Conservation (phyloP, 768 basidiomycete species). For the Russula lepida region DNA sequence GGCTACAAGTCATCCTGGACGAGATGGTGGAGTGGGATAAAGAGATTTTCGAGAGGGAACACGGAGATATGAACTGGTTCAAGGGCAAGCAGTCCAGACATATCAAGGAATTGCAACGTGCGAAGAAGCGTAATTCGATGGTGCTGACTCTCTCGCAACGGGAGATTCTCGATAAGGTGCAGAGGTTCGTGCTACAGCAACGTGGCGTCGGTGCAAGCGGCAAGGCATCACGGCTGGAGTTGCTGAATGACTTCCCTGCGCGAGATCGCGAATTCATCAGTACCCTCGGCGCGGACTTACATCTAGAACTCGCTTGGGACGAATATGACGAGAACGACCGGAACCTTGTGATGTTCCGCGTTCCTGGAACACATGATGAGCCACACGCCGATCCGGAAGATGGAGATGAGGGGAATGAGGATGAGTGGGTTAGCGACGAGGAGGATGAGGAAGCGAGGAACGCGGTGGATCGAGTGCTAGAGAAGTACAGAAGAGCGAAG, state of each 20-base stretch:
- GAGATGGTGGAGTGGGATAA: conserved; percentile 85
- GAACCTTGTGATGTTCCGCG: conserved; percentile 62
- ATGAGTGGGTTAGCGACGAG: conserved; percentile 37
- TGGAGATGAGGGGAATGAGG: conserved; percentile 26
- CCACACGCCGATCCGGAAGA: conserved; percentile 29
- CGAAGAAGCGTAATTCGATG: conserved; percentile 35
- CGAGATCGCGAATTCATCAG: conserved; percentile 74
- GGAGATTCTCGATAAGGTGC: conserved; percentile 70
- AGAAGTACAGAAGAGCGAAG: conserved; percentile 82
- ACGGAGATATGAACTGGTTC: conserved; percentile 84
- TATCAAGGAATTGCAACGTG: conserved; percentile 54
- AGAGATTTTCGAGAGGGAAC: conserved; percentile 88
- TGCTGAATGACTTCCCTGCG: conserved; percentile 75
- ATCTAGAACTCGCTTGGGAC: conserved; percentile 83
- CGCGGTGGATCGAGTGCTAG: conserved; percentile 76
- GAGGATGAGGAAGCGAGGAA: conserved; percentile 63
- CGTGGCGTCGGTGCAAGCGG: conserved; percentile 32
- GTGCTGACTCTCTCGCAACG: conserved; percentile 72
- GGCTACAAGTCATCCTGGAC: conserved; percentile 81
- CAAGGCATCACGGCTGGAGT: conserved; percentile 40
- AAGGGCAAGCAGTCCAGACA: conserved; percentile 86
- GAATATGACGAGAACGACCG: conserved; percentile 81
- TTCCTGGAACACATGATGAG: conserved; percentile 41
- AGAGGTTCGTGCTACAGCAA: conserved; percentile 55
- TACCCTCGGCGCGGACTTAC: conserved; percentile 66